A percentile compares a stretch with the other conserved stretches of the same genome.
Conservation (phyloP, 2,329 filamentous ascomycete species). For the Cladosporium sphaerospermum region DNA sequence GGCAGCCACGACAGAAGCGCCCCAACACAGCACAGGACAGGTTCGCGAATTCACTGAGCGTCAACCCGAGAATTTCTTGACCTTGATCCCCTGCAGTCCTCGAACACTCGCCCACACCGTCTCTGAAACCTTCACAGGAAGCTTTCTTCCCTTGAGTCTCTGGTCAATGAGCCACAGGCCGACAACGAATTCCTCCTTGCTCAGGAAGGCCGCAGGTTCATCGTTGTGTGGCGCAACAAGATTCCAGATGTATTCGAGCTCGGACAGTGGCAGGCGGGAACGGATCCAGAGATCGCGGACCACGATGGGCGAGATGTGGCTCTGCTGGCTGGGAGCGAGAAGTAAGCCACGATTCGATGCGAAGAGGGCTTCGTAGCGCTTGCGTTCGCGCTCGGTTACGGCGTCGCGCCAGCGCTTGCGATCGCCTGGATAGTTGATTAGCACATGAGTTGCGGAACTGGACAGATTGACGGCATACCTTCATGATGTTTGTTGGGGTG, state of each 20-base stretch:
- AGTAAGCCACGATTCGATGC: conserved; percentile 66
- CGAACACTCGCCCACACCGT: conserved; percentile 70
- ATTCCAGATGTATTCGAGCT: conserved; percentile 70
- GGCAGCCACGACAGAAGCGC: neutral
- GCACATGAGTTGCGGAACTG: conserved; percentile 24
- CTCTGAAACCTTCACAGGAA: conserved; percentile 62
- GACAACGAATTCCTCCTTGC: conserved; percentile 69
- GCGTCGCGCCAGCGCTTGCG: conserved; percentile 71
- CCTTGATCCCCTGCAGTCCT: conserved; percentile 35
- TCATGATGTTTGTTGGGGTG: conserved; percentile 70
- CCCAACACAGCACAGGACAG: neutral
- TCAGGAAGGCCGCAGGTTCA: conserved; percentile 46
- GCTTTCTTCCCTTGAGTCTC: conserved; percentile 69
- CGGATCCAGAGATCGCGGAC: conserved; percentile 70
- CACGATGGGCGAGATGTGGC: conserved; percentile 58
- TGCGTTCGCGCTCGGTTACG: conserved; percentile 65
- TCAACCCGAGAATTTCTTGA: conserved; percentile 16
- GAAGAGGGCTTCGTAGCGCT: conserved; percentile 78
- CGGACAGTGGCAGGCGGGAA: conserved; percentile 60
- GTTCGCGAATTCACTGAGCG: neutral
- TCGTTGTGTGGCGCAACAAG: conserved; percentile 53
- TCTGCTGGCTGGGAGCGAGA: conserved; percentile 18
- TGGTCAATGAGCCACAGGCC: conserved; percentile 80
- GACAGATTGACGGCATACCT: conserved; percentile 27
- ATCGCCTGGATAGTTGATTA: conserved; percentile 30